Percentiles rank a stretch among this genome's conserved stretches.
Conservation (phyloP, 306 rosid genomes). For the Benincasa hispida region DNA sequence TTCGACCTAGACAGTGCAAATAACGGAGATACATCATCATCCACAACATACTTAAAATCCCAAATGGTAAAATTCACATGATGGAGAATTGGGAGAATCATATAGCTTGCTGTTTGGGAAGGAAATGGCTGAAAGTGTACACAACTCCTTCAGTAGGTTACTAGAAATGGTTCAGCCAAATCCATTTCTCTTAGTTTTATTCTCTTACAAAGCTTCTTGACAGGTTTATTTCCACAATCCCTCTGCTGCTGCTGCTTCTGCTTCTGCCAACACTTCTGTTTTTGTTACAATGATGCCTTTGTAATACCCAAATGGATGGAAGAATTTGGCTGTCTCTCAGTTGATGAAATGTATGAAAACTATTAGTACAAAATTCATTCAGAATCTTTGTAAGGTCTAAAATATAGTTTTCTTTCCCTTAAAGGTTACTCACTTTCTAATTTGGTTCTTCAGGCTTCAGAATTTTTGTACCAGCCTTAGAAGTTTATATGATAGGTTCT, state of each 20-base stretch:
- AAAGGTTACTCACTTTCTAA: neutral
- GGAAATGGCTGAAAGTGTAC: slow-evolving; percentile 2
- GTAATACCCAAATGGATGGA: neutral
- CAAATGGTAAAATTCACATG: neutral
- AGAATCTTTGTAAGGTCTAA: neutral
- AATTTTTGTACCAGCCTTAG: neutral
- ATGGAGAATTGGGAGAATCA: neutral
- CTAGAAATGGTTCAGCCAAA: neutral
- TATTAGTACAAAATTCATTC: neutral
- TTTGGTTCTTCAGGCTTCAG: neutral
- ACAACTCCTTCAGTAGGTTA: neutral
- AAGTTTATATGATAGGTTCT: neutral
- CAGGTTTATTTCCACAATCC: neutral
- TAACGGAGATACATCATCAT: slow-evolving; percentile 16
- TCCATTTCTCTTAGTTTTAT: neutral
- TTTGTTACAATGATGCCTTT: neutral
- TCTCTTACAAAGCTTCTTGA: neutral
- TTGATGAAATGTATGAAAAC: neutral
- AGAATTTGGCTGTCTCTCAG: neutral
- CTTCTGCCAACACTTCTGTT: neutral
- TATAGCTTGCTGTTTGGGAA: neutral
- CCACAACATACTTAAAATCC: neutral
- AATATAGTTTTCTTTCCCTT: neutral
- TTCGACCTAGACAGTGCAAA: slow-evolving; percentile 77
- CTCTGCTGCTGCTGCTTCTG: neutral